Evolutionary conservation across 495 filamentous ascomycete genomes (phyloP), one percentile per base, ranked within the genome.

Genomic region (Niebla homalea): DNA sequence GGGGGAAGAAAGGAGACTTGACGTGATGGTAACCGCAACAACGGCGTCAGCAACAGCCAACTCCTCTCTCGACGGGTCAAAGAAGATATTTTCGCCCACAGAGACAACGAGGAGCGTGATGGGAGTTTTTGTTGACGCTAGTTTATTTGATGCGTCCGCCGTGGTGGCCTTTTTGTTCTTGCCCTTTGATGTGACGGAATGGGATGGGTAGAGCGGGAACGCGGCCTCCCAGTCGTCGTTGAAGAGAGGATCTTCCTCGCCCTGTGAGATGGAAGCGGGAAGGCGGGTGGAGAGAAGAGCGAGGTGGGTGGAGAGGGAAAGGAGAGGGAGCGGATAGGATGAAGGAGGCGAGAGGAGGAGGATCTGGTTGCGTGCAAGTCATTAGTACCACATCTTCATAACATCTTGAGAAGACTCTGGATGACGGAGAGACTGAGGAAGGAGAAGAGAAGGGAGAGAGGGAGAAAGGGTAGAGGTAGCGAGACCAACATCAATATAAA

Each of bases 171-270:
- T 18, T 38, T 23, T 29, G 38, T 20, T 21, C 4, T 51, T 53
- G 40, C 35, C 48, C 19, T 22, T 42, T 51, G 18, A 32, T 18
- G 53, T 50, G 36, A 49, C 43, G 26, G 52, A 53, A 39, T 62
- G 49, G 36, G 75, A 70, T 1, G 84, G 78, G 68, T 89, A 99
- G 19, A 99, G 71, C 45, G 80, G 78, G 36, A 78, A 64, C 2
- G 88, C 77, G 32, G 80, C 84, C 35, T 80, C 84, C 93, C 93
- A 99, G 67, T 99, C 92, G 68, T 99, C 93, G 71, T 95, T 83
- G 71, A 99, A 97, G 58, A 94, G 80, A 2, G 93, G 93, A 59
- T 99, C 93, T 68, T 99, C 92, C 62, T 94, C 89, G 48, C 73
- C 73, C 59, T 88, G 80, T 20, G 87, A 93, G 61, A 85, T 84